phyloP scores from a whole-genome alignment of 2,329 filamentous ascomycete genomes.

The Colletotrichum caudatum region DNA sequence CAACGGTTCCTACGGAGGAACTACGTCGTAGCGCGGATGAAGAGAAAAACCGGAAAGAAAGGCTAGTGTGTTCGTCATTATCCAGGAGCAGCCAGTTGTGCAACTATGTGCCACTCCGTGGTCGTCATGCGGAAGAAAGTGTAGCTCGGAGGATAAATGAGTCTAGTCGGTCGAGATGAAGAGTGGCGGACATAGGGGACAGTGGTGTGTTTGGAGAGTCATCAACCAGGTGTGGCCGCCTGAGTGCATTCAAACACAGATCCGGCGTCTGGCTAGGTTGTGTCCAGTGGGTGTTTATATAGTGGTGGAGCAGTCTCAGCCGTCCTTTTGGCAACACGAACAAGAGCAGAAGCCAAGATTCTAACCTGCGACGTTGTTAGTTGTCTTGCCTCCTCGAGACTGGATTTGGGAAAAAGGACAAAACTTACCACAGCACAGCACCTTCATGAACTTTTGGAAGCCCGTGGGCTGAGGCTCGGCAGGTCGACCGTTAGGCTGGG shows the following conservation, averaged over 20 bases:
- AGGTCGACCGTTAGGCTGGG: constrained; percentile 66
- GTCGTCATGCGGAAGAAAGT: constrained; percentile 40
- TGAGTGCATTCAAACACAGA: constrained; percentile 30
- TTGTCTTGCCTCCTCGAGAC: too few species aligned
- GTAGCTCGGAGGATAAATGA: constrained; percentile 36
- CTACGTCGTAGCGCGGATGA: constrained; percentile 37
- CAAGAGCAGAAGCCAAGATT: constrained; percentile 29
- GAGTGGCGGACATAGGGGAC: constrained; percentile 35
- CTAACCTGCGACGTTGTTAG: constrained; percentile 37
- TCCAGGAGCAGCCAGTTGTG: constrained; percentile 39
- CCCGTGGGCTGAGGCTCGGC: constrained; percentile 81
- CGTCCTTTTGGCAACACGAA: constrained; percentile 34
- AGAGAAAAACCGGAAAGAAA: constrained; percentile 49
- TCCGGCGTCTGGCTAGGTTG: constrained; percentile 34
- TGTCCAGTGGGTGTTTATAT: constrained; percentile 38
- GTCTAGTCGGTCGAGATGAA: constrained; percentile 33
- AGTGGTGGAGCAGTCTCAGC: constrained; percentile 29
- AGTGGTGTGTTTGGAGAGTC: constrained; percentile 18
- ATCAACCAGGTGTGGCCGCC: constrained; percentile 37
- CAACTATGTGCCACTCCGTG: constrained; percentile 37
- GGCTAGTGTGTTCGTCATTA: constrained; percentile 41
- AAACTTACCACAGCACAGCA: constrained; percentile 82
- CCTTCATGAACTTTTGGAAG: constrained; percentile 93
- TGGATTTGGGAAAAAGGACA: not conserved
- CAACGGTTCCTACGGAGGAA: constrained; percentile 31